These are phyloP conservation scores for Rhypophila decipiens DNA, from an alignment of 495 filamentous ascomycete genomes.

Conservation along the genomic window DNA sequence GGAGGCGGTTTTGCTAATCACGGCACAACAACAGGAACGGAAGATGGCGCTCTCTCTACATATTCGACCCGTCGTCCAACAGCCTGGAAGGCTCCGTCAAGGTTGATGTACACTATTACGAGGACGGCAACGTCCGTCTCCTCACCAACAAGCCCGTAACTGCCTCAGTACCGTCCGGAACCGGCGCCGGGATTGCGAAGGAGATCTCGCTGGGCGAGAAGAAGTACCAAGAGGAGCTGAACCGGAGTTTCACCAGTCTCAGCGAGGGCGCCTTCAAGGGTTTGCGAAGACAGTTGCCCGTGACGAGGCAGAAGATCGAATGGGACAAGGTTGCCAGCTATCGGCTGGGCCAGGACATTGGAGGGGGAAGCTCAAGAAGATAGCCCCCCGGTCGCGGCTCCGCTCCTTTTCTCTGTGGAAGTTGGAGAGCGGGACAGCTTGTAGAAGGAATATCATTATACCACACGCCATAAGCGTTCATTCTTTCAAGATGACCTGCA, in stretches of 20 bases:
- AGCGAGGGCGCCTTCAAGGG: slow-evolving; percentile 94
- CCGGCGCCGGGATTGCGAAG: slow-evolving; percentile 61
- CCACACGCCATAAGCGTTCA: too few species aligned
- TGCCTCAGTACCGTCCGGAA: slow-evolving; percentile 50
- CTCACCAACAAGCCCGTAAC: slow-evolving; percentile 72
- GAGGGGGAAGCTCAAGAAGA: slow-evolving; percentile 45
- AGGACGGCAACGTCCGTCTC: slow-evolving; percentile 95
- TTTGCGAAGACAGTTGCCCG: slow-evolving; percentile 83
- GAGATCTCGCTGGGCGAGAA: slow-evolving; percentile 75
- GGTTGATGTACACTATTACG: slow-evolving; percentile 97
- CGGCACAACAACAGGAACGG: slow-evolving; percentile 62
- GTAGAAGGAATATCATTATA: too few species aligned
- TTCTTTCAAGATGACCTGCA: too few species aligned
- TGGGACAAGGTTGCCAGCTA: slow-evolving; percentile 99
- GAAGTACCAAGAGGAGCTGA: slow-evolving; percentile 93
- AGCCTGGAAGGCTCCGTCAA: slow-evolving; percentile 62
- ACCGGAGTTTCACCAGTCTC: slow-evolving; percentile 77
- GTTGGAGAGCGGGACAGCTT: too few species aligned
- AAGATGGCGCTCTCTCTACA: slow-evolving; percentile 86
- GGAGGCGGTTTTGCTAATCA: background rate
- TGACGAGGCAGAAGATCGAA: slow-evolving; percentile 97
- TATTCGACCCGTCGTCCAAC: slow-evolving; percentile 58
- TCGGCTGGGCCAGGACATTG: slow-evolving; percentile 68
- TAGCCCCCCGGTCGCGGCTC: too few species aligned
- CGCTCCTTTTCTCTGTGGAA: too few species aligned